phyloP scores from a whole-genome alignment of 176 grass and related monocot genomes.

The Avena eriantha region DNA sequence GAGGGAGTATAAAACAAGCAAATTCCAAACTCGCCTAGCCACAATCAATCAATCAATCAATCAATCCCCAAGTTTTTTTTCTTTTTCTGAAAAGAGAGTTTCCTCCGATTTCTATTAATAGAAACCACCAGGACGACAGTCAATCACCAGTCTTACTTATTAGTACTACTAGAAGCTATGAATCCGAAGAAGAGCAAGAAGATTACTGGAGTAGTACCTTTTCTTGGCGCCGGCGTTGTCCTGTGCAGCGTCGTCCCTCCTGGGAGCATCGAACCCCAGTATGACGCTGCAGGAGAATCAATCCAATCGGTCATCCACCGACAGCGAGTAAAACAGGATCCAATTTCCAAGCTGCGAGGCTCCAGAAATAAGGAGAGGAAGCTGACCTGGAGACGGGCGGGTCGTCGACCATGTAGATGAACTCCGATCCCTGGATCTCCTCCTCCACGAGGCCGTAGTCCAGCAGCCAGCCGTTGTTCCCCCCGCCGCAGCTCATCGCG shows the following conservation, averaged over 20 bases:
- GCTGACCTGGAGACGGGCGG: slow-evolving; percentile 63
- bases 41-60: not conserved
- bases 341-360: not conserved
- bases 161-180: not conserved
- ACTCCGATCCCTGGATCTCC: slow-evolving; percentile 64
- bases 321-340: not conserved
- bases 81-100: too few species aligned
- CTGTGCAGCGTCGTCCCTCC: slow-evolving; percentile 55
- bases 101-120: too few species aligned
- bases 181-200: not conserved
- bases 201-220: slow-evolving; percentile 49
- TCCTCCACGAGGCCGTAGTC: slow-evolving; percentile 72
- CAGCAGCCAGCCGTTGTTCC: slow-evolving; percentile 64
- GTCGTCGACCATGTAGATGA: slow-evolving; percentile 80
- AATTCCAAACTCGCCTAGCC: not conserved
- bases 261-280: slow-evolving; percentile 72
- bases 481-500: slow-evolving; percentile 52
- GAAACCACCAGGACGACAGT: not conserved
- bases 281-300: slow-evolving; percentile 58
- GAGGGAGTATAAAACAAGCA: not conserved
- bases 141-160: not conserved
- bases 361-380: not conserved
- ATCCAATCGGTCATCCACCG: not conserved
- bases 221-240: slow-evolving; percentile 70
- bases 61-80: not conserved